Evolutionary conservation across 228 moss, liverwort and hornwort species (phyloP), one percentile per base, ranked within the genome.

Genomic region (Sphagnum magellanicum): DNA sequence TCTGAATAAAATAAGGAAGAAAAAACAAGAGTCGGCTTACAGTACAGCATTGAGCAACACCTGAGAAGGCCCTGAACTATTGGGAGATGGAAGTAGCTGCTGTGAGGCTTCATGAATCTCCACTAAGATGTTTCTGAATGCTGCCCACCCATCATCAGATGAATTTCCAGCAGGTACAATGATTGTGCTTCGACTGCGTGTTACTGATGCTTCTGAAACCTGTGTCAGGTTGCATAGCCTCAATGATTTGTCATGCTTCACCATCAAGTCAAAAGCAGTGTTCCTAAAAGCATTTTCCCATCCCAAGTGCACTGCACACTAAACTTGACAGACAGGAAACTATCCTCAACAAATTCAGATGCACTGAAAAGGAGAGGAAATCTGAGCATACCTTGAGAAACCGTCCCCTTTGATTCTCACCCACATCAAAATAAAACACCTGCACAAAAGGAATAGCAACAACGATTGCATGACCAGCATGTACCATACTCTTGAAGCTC

Each of bases 121-220:
- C 11, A 84, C 79, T 50, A 88, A 61, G 51, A 88, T 84, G 75
- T 80, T 82, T 0, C 84, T 78, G 59, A 88, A 88, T 7, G 82
- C 79, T 63, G 79, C 84, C 82, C 84, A 88, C 61, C 82, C 84
- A 61, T 88, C 84, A 59, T 88, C 82, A 53, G 63, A 60, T 13
- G 80, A 77, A 80, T 71, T 80, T 62, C 88, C 80, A 51, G 80
- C 82, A 50, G 82, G 82, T 63, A 88, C 88, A 63, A 84, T 88
- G 72, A 88, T 88, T 48, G 84, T 84, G 75, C 82, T 88, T 14
- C 88, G 84, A 78, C 75, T 88, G 76, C 84, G 79, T 70, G 88
- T 85, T 49, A 88, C 82, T 49, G 88, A 88, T 63, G 88, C 88
- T 79, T 88, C 82, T 0, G 82, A 84, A 7, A 88, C 84, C 84